Evolutionary conservation across 768 basidiomycete genomes (phyloP), one percentile per base, ranked within the genome.

Genomic region (Pulveroboletus sp.): DNA sequence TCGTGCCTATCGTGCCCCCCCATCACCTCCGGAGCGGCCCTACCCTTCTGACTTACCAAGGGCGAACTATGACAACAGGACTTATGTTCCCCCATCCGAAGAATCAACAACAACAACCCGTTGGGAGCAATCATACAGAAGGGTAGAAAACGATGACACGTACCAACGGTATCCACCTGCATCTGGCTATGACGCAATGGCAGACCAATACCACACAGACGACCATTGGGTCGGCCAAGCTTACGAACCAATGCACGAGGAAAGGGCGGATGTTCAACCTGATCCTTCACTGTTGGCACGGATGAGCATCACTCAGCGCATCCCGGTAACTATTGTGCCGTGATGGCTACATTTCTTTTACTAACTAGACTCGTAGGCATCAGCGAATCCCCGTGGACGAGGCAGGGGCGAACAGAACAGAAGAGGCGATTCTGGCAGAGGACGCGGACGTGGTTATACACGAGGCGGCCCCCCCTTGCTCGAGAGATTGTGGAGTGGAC

Each of bases 261-360:
- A 57, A 29, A 47, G 53, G 39, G 38, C 20, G 52, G 57, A 54
- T 4, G 11, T 2, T 20, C 52, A 50, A 32, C 38, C 57, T 5
- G 57, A 61, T 54, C 52, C 58, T 29, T 38, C 53, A 25, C 40
- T 65, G 12, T 46, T 66, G 50, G 52, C 59, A 6, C 64, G 64
- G 40, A 64, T 65, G 32, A 55, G 50, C n/a, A 47, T 51, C 21
- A 57, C 46, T 14, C 63, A 57, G 24, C 49, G 31, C 23, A 21
- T 47, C 44, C 55, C 50, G 64, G 63, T 65, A 56, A 59, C 23
- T 46, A 7, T 45, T 29, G n/a, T 21, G 10, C 19, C 21, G 38
- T 11, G n/a, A 21, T 20, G 7, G 16, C 19, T 20, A 17, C 7
- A 20, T 6, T 0, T 33, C 3, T 40, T 23, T 31, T 25, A 25